Evolutionary conservation across 345 rosid genomes (phyloP).

Genomic region (Salix arbutifolia): DNA sequence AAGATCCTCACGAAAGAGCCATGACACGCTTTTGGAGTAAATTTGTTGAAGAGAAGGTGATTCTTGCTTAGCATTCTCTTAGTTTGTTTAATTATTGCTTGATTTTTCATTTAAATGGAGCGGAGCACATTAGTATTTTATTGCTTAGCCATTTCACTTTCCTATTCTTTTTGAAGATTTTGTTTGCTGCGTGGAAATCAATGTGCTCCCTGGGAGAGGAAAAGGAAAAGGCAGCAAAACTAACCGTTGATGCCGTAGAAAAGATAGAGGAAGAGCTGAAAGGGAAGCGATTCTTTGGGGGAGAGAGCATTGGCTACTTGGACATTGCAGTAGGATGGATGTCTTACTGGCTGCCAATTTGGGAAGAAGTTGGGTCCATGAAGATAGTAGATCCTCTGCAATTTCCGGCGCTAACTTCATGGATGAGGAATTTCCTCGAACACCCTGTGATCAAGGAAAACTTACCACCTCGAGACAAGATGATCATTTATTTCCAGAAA

Average conservation of each 20-base stretch:
- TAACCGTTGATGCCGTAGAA: constrained; percentile 21
- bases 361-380: constrained; percentile 28
- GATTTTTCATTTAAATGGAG: neutral
- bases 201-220: constrained; percentile 19
- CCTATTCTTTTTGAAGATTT: neutral
- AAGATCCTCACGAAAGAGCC: constrained; percentile 37
- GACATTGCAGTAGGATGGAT: constrained; percentile 35
- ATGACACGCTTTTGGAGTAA: constrained; percentile 39
- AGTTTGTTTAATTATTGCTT: neutral
- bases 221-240: constrained; percentile 11
- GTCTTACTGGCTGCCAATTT: constrained; percentile 25
- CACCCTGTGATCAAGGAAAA: constrained; percentile 26
- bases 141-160: neutral
- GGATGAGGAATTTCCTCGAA: constrained; percentile 25
- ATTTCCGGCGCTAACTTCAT: constrained; percentile 25
- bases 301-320: constrained; percentile 32
- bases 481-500: constrained; percentile 15
- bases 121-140: neutral
- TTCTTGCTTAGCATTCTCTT: neutral
- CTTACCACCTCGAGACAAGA: constrained; percentile 28
- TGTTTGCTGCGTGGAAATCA: constrained; percentile 2
- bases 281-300: constrained; percentile 27
- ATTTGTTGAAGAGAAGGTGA: constrained; percentile 29
- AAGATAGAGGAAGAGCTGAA: constrained; percentile 30
- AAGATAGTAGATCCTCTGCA: constrained; percentile 9